phyloP scores from a whole-genome alignment of 2,329 filamentous ascomycete genomes.

The Pyrenochaeta sp. region DNA sequence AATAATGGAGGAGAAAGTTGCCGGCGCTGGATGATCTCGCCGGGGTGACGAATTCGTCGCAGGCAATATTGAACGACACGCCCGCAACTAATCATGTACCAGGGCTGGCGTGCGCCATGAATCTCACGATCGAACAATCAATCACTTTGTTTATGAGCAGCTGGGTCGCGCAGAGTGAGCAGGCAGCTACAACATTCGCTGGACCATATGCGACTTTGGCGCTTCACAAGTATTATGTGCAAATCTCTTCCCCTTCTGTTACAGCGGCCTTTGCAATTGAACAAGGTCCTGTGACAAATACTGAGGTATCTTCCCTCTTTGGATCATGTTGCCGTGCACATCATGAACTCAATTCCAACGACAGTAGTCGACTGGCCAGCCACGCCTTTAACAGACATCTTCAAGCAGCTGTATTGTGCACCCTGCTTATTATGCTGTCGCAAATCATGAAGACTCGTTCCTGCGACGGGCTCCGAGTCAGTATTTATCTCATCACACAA shows the following conservation, averaged over 20 bases:
- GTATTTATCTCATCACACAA: not conserved
- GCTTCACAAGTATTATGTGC: not conserved
- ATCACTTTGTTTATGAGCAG: conserved; percentile 7
- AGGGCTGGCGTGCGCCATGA: conserved; percentile 13
- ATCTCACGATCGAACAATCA: conserved; percentile 11
- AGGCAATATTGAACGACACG: conserved; percentile 25
- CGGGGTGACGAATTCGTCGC: conserved; percentile 31
- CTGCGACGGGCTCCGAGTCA: not conserved
- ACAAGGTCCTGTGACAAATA: conserved; percentile 25
- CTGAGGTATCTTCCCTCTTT: conserved; percentile 4
- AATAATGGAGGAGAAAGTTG: conserved; percentile 19
- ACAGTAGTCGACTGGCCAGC: conserved; percentile 6
- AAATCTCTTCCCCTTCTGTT: not conserved
- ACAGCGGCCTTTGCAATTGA: conserved; percentile 8
- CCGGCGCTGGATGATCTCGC: conserved; percentile 36
- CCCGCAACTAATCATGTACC: conserved; percentile 17
- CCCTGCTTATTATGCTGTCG: not conserved
- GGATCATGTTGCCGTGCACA: conserved; percentile 16
- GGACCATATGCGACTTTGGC: conserved; percentile 12
- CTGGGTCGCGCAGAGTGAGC: conserved; percentile 22
- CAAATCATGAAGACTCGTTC: not conserved
- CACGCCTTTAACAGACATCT: not conserved
- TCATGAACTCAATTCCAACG: conserved; percentile 23
- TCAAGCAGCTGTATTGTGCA: not conserved
- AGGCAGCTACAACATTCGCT: conserved; percentile 18